Conservation (phyloP, 441 rosid genomes). For the Gossypium davidsonii region DNA sequence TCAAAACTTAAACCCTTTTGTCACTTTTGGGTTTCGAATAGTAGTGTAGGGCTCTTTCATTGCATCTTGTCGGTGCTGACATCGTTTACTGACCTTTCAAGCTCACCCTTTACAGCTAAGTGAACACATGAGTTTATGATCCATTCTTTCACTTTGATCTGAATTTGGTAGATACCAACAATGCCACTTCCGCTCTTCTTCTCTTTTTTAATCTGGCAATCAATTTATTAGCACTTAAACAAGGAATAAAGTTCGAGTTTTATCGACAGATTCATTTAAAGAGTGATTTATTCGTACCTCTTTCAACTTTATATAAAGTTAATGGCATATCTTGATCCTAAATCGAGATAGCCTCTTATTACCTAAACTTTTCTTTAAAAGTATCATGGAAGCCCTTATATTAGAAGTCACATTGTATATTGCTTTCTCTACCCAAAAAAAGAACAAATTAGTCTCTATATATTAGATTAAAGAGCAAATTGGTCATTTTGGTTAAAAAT, state of each 20-base stretch:
- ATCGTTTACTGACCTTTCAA: constrained; percentile 1
- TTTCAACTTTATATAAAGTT: not conserved
- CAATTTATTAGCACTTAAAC: not conserved
- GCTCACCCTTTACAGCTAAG: constrained; percentile 7
- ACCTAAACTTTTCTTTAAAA: not conserved
- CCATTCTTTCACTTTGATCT: not conserved
- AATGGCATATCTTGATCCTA: not conserved
- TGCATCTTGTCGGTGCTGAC: constrained; percentile 19
- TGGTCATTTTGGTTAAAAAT: too few species aligned
- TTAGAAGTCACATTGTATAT: too few species aligned
- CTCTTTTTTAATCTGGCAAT: not conserved
- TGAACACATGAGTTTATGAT: not conserved
- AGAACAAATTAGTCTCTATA: too few species aligned
- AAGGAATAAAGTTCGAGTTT: too few species aligned
- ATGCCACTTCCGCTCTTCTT: not conserved
- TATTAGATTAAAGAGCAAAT: not conserved
- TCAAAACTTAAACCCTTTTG: not conserved
- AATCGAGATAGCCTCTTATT: not conserved
- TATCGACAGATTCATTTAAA: not conserved
- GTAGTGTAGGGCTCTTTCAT: not conserved
- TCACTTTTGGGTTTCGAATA: not conserved
- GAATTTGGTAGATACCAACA: not conserved
- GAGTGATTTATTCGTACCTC: not conserved
- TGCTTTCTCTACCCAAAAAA: not conserved
- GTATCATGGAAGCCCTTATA: too few species aligned